Evolutionary conservation across 306 rosid genomes (phyloP).

Genomic region (Biancaea sappan): DNA sequence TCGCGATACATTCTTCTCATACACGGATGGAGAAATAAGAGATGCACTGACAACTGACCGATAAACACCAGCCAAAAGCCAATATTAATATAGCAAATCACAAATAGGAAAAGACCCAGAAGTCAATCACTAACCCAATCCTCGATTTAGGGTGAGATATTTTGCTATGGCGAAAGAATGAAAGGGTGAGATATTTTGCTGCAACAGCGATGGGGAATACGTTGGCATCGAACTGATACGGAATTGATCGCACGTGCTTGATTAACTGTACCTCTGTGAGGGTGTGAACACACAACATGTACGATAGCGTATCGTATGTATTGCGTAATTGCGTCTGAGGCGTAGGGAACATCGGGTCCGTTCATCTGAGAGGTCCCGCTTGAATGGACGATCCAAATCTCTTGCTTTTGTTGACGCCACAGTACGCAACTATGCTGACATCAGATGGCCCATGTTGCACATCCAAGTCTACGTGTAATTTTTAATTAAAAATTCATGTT

Average conservation of each 20-base stretch:
- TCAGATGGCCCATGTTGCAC: not conserved
- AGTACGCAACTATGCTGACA: not conserved
- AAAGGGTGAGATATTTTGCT: no score
- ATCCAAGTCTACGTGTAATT: not conserved
- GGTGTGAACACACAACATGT: not conserved
- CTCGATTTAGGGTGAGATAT: not conserved
- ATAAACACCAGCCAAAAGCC: not conserved
- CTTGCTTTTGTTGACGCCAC: not conserved
- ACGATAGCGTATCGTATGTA: not conserved
- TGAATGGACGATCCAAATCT: not conserved
- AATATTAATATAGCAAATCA: not conserved
- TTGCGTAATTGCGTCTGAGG: not conserved
- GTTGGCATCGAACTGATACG: no score
- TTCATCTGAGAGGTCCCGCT: not conserved
- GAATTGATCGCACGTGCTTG: no score
- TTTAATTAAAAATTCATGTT: no score
- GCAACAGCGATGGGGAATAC: not conserved
- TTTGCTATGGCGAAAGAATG: no score
- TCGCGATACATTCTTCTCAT: slow-evolving; percentile 2
- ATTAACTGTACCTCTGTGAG: no score
- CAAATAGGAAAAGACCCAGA: not conserved
- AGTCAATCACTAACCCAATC: slow-evolving; percentile 20
- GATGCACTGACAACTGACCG: not conserved
- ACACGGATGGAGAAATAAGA: slow-evolving; percentile 1
- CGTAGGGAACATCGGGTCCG: not conserved